Conservation (phyloP, 1,139 yeast genomes). For the Blastobotrys proliferans region DNA sequence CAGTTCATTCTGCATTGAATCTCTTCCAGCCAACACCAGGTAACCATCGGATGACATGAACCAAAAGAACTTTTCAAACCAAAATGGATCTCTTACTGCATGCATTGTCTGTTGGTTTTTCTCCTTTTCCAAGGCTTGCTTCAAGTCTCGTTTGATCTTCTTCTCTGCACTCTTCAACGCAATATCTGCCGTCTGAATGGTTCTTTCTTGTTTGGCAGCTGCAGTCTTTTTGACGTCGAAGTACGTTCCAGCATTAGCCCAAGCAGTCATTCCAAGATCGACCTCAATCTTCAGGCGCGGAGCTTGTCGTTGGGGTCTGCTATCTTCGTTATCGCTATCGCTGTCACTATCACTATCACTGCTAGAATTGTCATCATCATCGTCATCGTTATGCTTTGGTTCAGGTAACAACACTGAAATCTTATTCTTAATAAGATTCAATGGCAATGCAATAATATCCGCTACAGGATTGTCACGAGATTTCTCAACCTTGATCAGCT, state of each 20-base stretch:
- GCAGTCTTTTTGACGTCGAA: conserved; percentile 78
- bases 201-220: conserved; percentile 72
- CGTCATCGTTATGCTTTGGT: conserved; percentile 35
- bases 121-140: conserved; percentile 60
- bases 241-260: conserved; percentile 85
- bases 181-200: conserved; percentile 68
- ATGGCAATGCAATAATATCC: conserved; percentile 56
- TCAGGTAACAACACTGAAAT: conserved; percentile 56
- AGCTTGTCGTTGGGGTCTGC: conserved; percentile 17
- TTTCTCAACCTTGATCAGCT: conserved; percentile 66
- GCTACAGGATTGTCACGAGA: conserved; percentile 64
- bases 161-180: conserved; percentile 85
- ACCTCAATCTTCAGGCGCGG: conserved; percentile 51
- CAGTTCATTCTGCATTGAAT: conserved; percentile 77
- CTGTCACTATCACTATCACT: conserved; percentile 26
- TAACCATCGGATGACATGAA: conserved; percentile 86
- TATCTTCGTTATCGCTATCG: conserved; percentile 27
- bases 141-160: conserved; percentile 70
- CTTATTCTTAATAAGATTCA: conserved; percentile 66
- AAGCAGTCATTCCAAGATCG: conserved; percentile 69
- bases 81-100: conserved; percentile 65
- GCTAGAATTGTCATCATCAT: conserved; percentile 26
- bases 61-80: conserved; percentile 96
- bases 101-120: conserved; percentile 48
- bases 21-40: conserved; percentile 82